phyloP scores from a whole-genome alignment of 192 early-diverging fungal species.

The Phycomyces blakesleeanus region DNA sequence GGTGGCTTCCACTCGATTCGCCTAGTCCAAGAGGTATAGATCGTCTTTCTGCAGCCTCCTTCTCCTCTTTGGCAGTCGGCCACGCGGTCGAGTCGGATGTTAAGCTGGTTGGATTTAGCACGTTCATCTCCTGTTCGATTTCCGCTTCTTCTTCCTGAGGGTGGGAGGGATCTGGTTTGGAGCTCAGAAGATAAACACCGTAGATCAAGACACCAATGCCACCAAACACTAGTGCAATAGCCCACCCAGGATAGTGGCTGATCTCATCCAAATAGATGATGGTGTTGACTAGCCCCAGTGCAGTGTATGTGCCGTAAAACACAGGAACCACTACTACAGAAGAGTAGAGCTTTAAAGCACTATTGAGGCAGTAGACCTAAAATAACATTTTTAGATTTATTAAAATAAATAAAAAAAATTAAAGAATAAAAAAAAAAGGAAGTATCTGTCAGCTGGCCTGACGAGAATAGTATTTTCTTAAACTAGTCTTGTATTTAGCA shows the following conservation, averaged over 20 bases:
- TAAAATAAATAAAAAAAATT: too few relatives aligned
- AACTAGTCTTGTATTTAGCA: neutral
- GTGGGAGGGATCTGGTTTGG: conserved; percentile 22
- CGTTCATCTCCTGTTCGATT: conserved; percentile 16
- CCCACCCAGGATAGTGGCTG: conserved; percentile 45
- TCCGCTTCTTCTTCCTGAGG: conserved; percentile 6
- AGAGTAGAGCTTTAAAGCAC: conserved; percentile 51
- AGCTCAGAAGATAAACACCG: conserved; percentile 50
- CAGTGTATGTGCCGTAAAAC: conserved; percentile 55
- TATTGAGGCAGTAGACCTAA: conserved; percentile 59
- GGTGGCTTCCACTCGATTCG: conserved; percentile 14
- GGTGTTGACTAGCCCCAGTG: conserved; percentile 54
- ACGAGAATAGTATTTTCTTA: neutral
- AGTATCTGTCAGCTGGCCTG: neutral
- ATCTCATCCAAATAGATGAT: conserved; percentile 57
- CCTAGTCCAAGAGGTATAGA: neutral
- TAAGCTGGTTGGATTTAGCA: neutral
- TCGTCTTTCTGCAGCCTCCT: conserved; percentile 8
- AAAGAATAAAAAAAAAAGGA: too few relatives aligned
- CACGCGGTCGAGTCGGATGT: conserved; percentile 5
- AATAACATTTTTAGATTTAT: neutral
- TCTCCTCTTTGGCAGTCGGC: conserved; percentile 20
- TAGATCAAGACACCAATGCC: conserved; percentile 52
- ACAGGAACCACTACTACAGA: conserved; percentile 58
- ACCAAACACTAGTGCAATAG: conserved; percentile 42